Percentiles rank a stretch among this genome's conserved stretches.
These are phyloP conservation scores for Scheffersomyces illinoinensis DNA, from an alignment of 1,139 yeast species.

Conservation along the genomic window DNA sequence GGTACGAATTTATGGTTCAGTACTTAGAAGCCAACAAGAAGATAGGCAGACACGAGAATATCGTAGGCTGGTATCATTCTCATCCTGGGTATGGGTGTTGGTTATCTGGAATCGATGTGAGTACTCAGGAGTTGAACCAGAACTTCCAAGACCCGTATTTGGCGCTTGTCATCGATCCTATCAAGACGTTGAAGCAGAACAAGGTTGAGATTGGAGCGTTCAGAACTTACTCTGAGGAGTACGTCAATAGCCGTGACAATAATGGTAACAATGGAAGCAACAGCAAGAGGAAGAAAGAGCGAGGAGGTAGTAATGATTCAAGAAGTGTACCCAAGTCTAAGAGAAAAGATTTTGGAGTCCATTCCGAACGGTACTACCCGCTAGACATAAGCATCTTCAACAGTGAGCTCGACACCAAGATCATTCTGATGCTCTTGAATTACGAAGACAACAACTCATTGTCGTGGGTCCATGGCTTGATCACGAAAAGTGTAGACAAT, in stretches of 20 bases:
- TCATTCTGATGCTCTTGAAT: constrained; percentile 19
- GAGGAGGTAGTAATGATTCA: neutral
- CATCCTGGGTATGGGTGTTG: constrained; percentile 98
- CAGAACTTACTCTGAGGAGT: constrained; percentile 65
- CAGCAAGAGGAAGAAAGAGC: neutral
- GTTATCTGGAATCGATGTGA: constrained; percentile 87
- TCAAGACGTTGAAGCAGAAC: constrained; percentile 62
- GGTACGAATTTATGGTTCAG: constrained; percentile 92
- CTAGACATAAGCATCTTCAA: constrained; percentile 66
- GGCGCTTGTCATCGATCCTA: constrained; percentile 87
- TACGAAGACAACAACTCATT: constrained; percentile 13
- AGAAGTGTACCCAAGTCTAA: constrained; percentile 46
- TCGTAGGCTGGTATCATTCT: constrained; percentile 95
- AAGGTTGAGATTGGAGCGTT: constrained; percentile 90
- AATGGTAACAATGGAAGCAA: neutral
- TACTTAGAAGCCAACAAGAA: constrained; percentile 64
- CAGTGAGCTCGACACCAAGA: constrained; percentile 50
- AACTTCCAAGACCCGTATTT: constrained; percentile 88
- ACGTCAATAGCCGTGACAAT: constrained; percentile 8
- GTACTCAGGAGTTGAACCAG: constrained; percentile 84
- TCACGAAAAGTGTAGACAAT: constrained; percentile 2
- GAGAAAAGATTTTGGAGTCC: constrained; percentile 66
- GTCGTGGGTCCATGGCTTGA: constrained; percentile 13
- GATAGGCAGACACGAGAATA: constrained; percentile 55
- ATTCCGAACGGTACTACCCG: constrained; percentile 70